phyloP scores from a whole-genome alignment of 306 rosid species.

The Acacia confusa region DNA sequence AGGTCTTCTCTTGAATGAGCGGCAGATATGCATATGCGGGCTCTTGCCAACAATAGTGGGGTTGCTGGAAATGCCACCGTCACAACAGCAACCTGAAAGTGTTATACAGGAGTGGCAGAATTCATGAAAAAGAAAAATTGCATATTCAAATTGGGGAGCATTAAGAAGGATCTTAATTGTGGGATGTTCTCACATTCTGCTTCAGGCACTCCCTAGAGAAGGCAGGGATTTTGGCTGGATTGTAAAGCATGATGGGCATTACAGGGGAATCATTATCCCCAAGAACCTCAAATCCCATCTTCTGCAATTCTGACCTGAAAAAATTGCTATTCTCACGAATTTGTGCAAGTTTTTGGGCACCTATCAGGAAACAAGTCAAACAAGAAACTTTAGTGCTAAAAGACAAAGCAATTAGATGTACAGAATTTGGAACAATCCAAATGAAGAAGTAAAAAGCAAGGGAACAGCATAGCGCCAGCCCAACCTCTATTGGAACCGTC shows the following conservation, averaged over 20 bases:
- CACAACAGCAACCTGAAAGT: constrained; percentile 74
- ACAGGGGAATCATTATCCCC: constrained; percentile 74
- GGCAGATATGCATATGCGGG: constrained; percentile 84
- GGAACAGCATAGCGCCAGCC: constrained; percentile 1
- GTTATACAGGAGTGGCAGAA: neutral
- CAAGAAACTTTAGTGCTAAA: constrained; percentile 14
- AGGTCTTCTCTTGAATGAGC: constrained; percentile 80
- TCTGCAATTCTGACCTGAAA: constrained; percentile 78
- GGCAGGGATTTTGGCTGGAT: constrained; percentile 85
- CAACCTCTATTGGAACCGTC: constrained; percentile 86
- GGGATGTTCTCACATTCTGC: constrained; percentile 56
- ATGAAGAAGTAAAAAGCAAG: neutral
- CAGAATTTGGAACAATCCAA: neutral
- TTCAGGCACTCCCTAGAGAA: constrained; percentile 79
- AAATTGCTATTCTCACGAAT: constrained; percentile 79
- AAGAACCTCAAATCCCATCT: constrained; percentile 77
- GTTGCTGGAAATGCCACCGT: constrained; percentile 86
- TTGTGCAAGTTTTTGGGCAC: constrained; percentile 74
- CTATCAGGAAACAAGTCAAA: constrained; percentile 33
- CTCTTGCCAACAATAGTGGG: constrained; percentile 78
- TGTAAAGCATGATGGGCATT: constrained; percentile 87
- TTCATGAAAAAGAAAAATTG: neutral
- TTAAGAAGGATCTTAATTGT: neutral
- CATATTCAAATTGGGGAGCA: neutral
- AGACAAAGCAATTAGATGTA: neutral